These are phyloP conservation scores for Inonotus obliquus DNA, from an alignment of 1,284 basidiomycete species.

Conservation along the genomic window DNA sequence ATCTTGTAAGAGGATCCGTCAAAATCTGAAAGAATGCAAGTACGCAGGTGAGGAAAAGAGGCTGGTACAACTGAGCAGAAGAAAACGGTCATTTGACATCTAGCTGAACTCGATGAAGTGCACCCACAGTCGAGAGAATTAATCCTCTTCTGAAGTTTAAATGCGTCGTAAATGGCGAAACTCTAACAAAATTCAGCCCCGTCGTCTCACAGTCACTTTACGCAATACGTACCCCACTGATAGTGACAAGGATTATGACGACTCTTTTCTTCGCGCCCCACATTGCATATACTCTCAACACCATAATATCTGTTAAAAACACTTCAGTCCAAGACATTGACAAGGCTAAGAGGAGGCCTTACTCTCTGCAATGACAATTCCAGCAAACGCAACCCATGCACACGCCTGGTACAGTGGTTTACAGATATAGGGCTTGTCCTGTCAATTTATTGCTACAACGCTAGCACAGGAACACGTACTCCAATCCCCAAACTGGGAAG, in stretches of 20 bases:
- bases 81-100: not conserved
- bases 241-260: not conserved
- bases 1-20: not conserved
- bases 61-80: conserved; percentile 1
- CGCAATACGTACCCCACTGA: not conserved
- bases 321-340: not conserved
- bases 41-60: not conserved
- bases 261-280: not conserved
- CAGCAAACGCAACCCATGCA: conserved; percentile 5
- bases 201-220: not conserved
- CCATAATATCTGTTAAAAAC: not conserved
- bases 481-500: not conserved
- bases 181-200: not conserved
- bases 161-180: not conserved
- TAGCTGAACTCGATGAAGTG: not conserved
- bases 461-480: not conserved
- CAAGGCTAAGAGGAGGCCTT: not conserved
- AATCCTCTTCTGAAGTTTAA: conserved; percentile 1
- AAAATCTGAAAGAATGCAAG: not conserved
- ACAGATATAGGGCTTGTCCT: not conserved
- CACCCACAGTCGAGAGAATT: conserved; percentile 5
- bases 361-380: not conserved
- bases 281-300: conserved; percentile 9
- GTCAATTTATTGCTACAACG: not conserved
- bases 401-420: not conserved